Evolutionary conservation across 805 yeast species (phyloP), one percentile per base, ranked within the genome.

Genomic region (Zygosaccharomyces bisporus): DNA sequence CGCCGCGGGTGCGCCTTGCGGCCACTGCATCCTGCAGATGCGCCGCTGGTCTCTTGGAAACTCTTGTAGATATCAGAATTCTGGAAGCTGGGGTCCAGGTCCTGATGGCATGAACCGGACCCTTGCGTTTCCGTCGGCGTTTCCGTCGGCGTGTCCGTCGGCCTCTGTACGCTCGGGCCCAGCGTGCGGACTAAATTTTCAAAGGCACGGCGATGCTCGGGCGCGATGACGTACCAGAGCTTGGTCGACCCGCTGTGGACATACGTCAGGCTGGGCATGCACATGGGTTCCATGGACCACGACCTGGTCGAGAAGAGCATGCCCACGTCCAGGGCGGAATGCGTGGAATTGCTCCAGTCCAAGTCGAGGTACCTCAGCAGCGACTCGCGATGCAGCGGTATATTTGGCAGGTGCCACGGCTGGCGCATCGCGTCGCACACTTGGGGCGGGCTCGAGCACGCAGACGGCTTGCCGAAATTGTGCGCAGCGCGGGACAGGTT

Each of bases 201-300:
- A 55, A 75, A 81, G 44, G 72, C 73, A 2, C 61, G 71, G 42
- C 72, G 72, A 41, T 77, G 77, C 53, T 68, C 66, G 12, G 81
- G 82, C 0, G 83, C 75, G n/a, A 83, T 70, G 44, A 80, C 72
- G 49, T 78, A 81, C 86, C 87, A 80, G 14, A 75, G 54, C 54
- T 74, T 76, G 10, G 69, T 55, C 5, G 75, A 75, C 2, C 89
- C 90, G 39, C 69, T 51, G 50, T 78, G 79, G 36, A 73, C 76
- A 49, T 72, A 81, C 54, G 77, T 79, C 21, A 73, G 64, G 8
- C 68, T 56, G 34, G 79, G 78, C 2, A 82, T 59, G 58, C 75
- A 77, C 48, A 78, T 83, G 50, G 83, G 89, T 51, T 78, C 85
- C 43, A 72, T 60, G 16, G 63, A 60, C 87, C 87, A 83, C 34